These are phyloP conservation scores for Akanthomyces muscarius DNA, from an alignment of 2,329 filamentous ascomycete species.

Conservation along the genomic window DNA sequence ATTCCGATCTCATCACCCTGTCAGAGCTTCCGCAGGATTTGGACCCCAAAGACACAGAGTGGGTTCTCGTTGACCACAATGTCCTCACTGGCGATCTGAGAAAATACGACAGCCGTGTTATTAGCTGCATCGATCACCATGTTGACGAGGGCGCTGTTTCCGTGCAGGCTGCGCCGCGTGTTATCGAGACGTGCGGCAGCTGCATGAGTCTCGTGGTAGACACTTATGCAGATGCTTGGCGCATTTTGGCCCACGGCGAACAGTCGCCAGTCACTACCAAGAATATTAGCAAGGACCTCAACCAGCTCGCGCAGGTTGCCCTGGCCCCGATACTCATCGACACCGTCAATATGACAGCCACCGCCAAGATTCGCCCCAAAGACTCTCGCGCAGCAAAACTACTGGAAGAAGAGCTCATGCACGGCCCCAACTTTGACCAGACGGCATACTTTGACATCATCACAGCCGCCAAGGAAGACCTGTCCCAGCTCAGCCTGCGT, in stretches of 20 bases:
- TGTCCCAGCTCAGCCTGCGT: slow-evolving; percentile 55
- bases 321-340: slow-evolving; percentile 71
- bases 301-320: slow-evolving; percentile 61
- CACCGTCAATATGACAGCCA: slow-evolving; percentile 59
- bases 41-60: slow-evolving; percentile 54
- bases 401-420: slow-evolving; percentile 46
- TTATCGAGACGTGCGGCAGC: slow-evolving; percentile 66
- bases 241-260: slow-evolving; percentile 33
- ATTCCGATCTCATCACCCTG: slow-evolving; percentile 61
- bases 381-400: slow-evolving; percentile 57
- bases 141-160: slow-evolving; percentile 61
- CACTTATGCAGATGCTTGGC: slow-evolving; percentile 56
- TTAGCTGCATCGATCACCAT: slow-evolving; percentile 74
- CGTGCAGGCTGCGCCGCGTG: slow-evolving; percentile 46
- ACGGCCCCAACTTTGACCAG: slow-evolving; percentile 45
- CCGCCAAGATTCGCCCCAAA: slow-evolving; percentile 60
- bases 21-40: slow-evolving; percentile 46
- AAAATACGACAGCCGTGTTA: slow-evolving; percentile 49
- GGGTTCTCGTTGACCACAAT: slow-evolving; percentile 81
- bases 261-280: not conserved
- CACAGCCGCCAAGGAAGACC: slow-evolving; percentile 61
- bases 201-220: slow-evolving; percentile 68
- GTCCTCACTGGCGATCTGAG: slow-evolving; percentile 58
- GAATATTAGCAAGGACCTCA: slow-evolving; percentile 38
- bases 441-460: slow-evolving; percentile 57